These are phyloP conservation scores for Neurospora tetrasperma DNA, from an alignment of 495 filamentous ascomycete genomes.

Conservation along the genomic window DNA sequence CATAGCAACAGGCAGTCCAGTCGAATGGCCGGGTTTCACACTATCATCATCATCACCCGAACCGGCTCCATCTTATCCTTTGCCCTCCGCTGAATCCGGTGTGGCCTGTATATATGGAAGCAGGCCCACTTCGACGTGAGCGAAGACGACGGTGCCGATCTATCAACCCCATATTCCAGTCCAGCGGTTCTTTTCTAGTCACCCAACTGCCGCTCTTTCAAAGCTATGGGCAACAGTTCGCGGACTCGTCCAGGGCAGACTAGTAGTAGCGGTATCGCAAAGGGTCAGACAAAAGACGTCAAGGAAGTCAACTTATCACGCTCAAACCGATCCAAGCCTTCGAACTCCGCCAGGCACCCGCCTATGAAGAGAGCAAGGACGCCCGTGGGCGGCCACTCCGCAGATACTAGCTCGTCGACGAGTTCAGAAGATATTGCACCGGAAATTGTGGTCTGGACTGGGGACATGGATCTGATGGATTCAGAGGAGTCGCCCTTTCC, in stretches of 20 bases:
- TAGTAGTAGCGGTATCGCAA: conserved; percentile 12
- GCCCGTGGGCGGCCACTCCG: conserved; percentile 5
- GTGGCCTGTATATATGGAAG: conserved; percentile 9
- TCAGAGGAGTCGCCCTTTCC: conserved; percentile 4
- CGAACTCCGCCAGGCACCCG: conserved; percentile 8
- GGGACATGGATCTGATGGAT: conserved; percentile 23
- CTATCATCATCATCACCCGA: neutral
- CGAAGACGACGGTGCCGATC: conserved; percentile 4
- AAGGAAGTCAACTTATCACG: conserved; percentile 14
- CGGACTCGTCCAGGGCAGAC: conserved; percentile 15
- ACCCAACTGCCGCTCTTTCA: neutral
- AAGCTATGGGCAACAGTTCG: conserved; percentile 20
- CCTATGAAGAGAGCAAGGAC: neutral
- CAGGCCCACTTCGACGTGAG: conserved; percentile 14
- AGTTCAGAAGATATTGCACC: conserved; percentile 22
- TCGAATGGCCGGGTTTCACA: neutral
- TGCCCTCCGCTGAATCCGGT: neutral
- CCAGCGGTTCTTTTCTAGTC: conserved; percentile 1
- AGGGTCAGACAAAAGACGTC: conserved; percentile 9
- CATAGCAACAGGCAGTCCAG: neutral
- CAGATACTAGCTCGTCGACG: conserved; percentile 1
- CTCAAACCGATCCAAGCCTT: conserved; percentile 10
- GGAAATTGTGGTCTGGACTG: conserved; percentile 31
- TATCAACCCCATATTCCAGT: conserved; percentile 1
- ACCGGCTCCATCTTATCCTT: neutral